Percentiles rank a stretch among this genome's conserved stretches.
These are phyloP conservation scores for Penicillium frequentans DNA, from an alignment of 2,329 filamentous ascomycete genomes.

Conservation along the genomic window DNA sequence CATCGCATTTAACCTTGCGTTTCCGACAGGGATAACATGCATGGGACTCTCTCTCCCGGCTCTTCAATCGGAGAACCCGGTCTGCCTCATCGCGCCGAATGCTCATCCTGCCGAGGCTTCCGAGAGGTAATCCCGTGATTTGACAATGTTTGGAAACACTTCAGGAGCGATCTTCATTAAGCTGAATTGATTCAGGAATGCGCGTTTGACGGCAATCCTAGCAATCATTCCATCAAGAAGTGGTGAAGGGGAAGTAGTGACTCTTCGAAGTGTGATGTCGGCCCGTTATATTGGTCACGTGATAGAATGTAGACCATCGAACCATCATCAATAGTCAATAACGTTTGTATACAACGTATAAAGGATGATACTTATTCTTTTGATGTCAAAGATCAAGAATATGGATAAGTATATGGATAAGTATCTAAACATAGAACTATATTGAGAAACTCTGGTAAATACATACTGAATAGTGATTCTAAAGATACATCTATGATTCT, in stretches of 20 bases:
- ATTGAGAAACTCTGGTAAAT: too few relatives aligned
- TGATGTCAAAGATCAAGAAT: too few relatives aligned
- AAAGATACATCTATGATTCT: too few relatives aligned
- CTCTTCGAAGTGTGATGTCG: background rate
- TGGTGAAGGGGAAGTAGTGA: background rate
- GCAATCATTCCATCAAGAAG: background rate
- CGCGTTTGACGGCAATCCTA: background rate
- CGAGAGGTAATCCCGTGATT: background rate
- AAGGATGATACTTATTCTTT: too few relatives aligned
- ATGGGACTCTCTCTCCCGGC: constrained; percentile 29
- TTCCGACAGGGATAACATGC: constrained; percentile 38
- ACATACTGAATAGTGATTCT: too few relatives aligned
- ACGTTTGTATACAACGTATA: background rate
- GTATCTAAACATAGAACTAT: too few relatives aligned
- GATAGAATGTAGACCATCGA: background rate
- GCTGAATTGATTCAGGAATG: background rate
- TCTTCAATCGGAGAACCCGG: constrained; percentile 27
- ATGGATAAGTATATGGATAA: too few relatives aligned
- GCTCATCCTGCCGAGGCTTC: constrained; percentile 14
- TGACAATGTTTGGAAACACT: background rate
- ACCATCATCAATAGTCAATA: background rate
- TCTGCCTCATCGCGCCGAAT: constrained; percentile 29
- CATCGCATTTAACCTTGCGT: constrained; percentile 39
- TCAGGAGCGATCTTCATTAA: background rate
- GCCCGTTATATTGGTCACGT: background rate